A percentile compares a stretch with the other conserved stretches of the same genome.
Conservation (phyloP, 2,329 filamentous ascomycete genomes). For the Fusarium concolor region DNA sequence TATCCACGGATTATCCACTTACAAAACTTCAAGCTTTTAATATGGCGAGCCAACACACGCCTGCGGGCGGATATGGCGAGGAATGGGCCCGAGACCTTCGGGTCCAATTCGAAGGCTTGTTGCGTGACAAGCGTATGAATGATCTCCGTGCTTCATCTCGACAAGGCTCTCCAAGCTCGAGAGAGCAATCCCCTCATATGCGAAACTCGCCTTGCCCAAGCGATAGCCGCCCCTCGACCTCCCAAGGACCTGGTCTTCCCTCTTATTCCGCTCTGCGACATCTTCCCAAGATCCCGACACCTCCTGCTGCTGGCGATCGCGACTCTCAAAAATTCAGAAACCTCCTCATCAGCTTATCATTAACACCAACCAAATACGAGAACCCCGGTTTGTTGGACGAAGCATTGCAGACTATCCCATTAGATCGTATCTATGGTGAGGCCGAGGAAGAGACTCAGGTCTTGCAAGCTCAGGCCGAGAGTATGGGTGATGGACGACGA, state of each 20-base stretch:
- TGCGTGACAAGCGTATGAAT: slow-evolving; percentile 88
- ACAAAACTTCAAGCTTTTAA: slow-evolving; percentile 24
- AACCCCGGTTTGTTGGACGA: slow-evolving; percentile 96
- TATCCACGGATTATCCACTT: slow-evolving; percentile 2
- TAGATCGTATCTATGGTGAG: slow-evolving; percentile 92
- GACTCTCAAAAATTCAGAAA: slow-evolving; percentile 81
- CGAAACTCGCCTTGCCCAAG: slow-evolving; percentile 54
- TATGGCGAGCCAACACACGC: slow-evolving; percentile 56
- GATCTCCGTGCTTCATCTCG: slow-evolving; percentile 70
- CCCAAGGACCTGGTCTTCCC: slow-evolving; percentile 58
- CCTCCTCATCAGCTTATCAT: slow-evolving; percentile 84
- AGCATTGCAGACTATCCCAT: slow-evolving; percentile 84
- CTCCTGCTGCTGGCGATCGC: slow-evolving; percentile 74
- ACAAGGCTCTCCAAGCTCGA: slow-evolving; percentile 67
- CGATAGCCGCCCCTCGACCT: slow-evolving; percentile 60
- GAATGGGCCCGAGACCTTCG: slow-evolving; percentile 83
- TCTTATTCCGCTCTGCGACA: slow-evolving; percentile 63
- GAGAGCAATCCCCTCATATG: slow-evolving; percentile 64
- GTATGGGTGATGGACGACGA: slow-evolving; percentile 81
- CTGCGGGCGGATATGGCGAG: slow-evolving; percentile 68
- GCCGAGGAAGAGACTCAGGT: slow-evolving; percentile 95
- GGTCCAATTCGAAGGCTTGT: slow-evolving; percentile 84
- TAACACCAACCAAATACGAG: slow-evolving; percentile 93
- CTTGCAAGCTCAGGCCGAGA: slow-evolving; percentile 86
- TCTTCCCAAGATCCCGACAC: slow-evolving; percentile 72